phyloP scores from a whole-genome alignment of 2,329 filamentous ascomycete species.

The Apiospora saccharicola region DNA sequence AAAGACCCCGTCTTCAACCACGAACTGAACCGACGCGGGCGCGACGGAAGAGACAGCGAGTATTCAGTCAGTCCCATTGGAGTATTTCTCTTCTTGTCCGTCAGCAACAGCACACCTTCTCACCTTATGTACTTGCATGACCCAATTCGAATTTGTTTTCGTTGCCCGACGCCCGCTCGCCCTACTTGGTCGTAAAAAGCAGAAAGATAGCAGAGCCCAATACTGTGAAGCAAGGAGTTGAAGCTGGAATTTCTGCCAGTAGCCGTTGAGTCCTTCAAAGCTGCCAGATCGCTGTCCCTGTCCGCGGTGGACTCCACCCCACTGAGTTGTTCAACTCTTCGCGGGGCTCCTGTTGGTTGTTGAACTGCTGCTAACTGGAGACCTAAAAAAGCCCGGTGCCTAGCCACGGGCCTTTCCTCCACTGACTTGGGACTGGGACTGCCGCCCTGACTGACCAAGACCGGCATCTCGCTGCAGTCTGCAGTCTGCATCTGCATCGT shows the following conservation, averaged over 20 bases:
- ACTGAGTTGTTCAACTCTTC: slow-evolving; percentile 8
- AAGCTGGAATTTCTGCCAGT: neutral
- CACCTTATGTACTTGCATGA: neutral
- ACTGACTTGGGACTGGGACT: neutral
- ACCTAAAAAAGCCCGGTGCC: neutral
- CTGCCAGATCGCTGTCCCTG: neutral
- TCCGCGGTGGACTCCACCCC: neutral
- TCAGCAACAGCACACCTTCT: neutral
- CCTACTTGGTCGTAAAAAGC: neutral
- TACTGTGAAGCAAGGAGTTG: neutral
- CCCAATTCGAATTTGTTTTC: neutral
- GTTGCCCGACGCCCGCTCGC: neutral
- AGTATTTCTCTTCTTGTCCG: neutral
- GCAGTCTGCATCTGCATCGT: neutral
- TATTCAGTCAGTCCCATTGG: neutral
- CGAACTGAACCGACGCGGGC: no score
- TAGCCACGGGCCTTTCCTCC: neutral
- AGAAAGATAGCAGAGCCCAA: neutral
- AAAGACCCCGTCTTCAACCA: neutral
- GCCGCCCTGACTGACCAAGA: neutral
- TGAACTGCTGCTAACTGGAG: neutral
- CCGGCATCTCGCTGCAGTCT: neutral
- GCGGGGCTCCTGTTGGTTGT: neutral
- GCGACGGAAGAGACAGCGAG: no score
- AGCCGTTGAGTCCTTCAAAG: neutral